Base-by-base conservation (phyloP, 768 basidiomycete genomes). In the Tephrocybe sp. region DNA sequence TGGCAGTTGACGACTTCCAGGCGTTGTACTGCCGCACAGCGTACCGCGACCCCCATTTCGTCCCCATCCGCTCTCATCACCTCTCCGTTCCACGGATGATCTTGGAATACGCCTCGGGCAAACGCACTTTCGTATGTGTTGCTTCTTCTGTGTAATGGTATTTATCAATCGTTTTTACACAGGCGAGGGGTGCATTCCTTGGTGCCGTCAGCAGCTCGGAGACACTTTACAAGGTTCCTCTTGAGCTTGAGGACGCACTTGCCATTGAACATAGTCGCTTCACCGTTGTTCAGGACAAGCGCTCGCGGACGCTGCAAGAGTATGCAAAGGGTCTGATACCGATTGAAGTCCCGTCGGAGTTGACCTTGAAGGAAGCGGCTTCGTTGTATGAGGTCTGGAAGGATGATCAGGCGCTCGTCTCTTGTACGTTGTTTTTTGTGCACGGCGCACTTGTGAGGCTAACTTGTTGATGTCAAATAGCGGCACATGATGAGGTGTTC, bases 1-100 rank as follows among this genome's bases (percentile, higher is more conserved):
- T 95, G 26, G 93, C 92, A 0, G 73, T 95, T 1, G 94, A 97
- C 57, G 93, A 96, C 59, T 83, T 91, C 65, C 94, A 96, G 65
- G 77, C 90, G 0, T 66, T 97, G 20, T 92, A 89, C 60, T 73
- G 79, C 62, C 69, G 73, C 40, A 81, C 87, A 0, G 62, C 70
- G 22, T 95, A 95, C 68, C 80, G 83, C 20, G 84, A 90, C 50
- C 87, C 88, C 11, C 82, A 84, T 38, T 91, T 84, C 67, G 71
- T 73, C 6, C 61, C 72, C 9, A 82, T 96, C 48, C 80, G 84
- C 50, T 73, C 90, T 0, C 89, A 86, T 59, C 87, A 95, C 59
- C 73, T 97, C 5, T 85, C 89, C 3, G 67, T 91, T 30, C 92
- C 92, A 1, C 77, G 90, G 9, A 63, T 91, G 35, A 68, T 93